phyloP scores from a whole-genome alignment of 371 early-diverging fungal species.

The Haplosporangium sp. region DNA sequence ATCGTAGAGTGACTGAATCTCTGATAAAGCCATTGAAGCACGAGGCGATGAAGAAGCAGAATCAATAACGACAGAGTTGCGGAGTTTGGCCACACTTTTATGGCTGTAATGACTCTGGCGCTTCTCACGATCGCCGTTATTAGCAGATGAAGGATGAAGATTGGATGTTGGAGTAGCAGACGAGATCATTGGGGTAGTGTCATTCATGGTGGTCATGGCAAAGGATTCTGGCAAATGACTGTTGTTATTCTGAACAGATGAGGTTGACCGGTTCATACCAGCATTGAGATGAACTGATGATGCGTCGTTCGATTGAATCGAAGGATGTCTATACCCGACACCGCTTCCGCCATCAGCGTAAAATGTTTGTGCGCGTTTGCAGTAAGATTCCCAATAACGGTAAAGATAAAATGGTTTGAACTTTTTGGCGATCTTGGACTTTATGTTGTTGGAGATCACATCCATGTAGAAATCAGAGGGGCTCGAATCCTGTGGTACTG shows the following conservation, averaged over 20 bases:
- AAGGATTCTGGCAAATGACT: conserved; percentile 11
- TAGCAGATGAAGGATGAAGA: conserved; percentile 34
- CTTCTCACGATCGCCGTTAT: conserved; percentile 4
- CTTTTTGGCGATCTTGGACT: conserved; percentile 49
- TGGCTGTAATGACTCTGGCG: conserved; percentile 21
- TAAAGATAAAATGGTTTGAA: conserved; percentile 52
- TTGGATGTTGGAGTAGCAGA: background rate
- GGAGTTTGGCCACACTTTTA: conserved; percentile 36
- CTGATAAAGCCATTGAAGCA: conserved; percentile 41
- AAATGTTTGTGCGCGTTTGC: conserved; percentile 42
- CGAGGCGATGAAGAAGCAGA: conserved; percentile 28
- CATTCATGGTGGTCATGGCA: conserved; percentile 25
- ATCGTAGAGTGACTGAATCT: conserved; percentile 40
- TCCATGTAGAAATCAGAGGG: conserved; percentile 76
- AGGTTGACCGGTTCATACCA: conserved; percentile 78
- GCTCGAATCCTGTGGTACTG: conserved; percentile 62
- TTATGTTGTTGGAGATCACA: conserved; percentile 60
- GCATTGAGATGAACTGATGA: conserved; percentile 52
- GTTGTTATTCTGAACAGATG: conserved; percentile 79
- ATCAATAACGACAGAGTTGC: conserved; percentile 1
- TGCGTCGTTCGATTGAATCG: conserved; percentile 20
- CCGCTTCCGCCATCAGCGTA: conserved; percentile 87
- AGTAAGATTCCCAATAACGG: conserved; percentile 54
- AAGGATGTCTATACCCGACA: conserved; percentile 66
- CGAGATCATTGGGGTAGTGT: background rate